Evolutionary conservation across 2,329 filamentous ascomycete genomes (phyloP).

Genomic region (Phaeosphaeriaceae sp.): DNA sequence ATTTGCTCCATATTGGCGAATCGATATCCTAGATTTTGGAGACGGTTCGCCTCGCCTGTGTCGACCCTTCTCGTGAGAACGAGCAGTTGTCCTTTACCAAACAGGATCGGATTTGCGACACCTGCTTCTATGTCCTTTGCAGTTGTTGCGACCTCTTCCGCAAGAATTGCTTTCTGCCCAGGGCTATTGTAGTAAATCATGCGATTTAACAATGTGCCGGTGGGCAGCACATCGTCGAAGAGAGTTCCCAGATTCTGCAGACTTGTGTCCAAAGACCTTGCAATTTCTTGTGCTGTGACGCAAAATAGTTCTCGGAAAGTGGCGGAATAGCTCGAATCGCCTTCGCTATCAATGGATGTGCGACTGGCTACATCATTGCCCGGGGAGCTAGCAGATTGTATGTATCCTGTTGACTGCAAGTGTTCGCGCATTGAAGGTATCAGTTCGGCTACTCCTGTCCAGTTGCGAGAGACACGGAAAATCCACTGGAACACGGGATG

Average conservation of each 20-base stretch:
- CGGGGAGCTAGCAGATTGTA: constrained; percentile 27
- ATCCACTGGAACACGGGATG: constrained; percentile 89
- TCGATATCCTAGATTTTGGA: constrained; percentile 77
- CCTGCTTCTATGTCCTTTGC: constrained; percentile 51
- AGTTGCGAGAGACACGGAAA: constrained; percentile 80
- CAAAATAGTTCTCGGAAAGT: constrained; percentile 86
- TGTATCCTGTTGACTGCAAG: constrained; percentile 60
- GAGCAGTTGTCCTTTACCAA: constrained; percentile 78
- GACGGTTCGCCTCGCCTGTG: constrained; percentile 65
- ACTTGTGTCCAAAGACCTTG: constrained; percentile 68
- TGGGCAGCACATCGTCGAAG: constrained; percentile 78
- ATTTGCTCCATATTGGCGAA: constrained; percentile 71
- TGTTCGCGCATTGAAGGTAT: constrained; percentile 76
- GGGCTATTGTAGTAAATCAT: constrained; percentile 58
- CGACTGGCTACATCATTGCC: constrained; percentile 23
- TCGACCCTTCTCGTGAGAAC: constrained; percentile 75
- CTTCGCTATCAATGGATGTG: constrained; percentile 46
- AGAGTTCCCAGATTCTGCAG: constrained; percentile 71
- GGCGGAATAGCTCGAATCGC: constrained; percentile 74
- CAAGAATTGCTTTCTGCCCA: constrained; percentile 30
- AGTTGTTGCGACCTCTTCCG: constrained; percentile 25
- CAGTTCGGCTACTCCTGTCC: constrained; percentile 71
- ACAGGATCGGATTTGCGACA: constrained; percentile 44
- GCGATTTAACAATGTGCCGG: constrained; percentile 65
- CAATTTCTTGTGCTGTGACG: constrained; percentile 76